Evolutionary conservation across 768 basidiomycete species (phyloP).

Genomic region (Leccinum truebloodii): DNA sequence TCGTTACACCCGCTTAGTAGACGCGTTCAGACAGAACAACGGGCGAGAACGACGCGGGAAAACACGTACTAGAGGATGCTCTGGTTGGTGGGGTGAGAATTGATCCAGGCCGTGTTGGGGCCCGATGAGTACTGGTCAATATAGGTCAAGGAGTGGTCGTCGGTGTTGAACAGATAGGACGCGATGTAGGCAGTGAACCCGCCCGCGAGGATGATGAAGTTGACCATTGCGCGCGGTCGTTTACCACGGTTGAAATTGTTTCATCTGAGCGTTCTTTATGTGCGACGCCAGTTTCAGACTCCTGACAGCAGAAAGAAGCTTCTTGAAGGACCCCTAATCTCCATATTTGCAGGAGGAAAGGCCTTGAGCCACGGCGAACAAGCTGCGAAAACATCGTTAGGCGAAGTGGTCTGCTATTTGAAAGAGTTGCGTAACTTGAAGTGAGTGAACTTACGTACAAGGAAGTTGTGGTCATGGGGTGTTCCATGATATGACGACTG

Average conservation of each 20-base stretch:
- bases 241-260: no score
- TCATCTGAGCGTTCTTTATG: neutral
- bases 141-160: conserved; percentile 47
- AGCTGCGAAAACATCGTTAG: no score
- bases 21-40: neutral
- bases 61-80: conserved; percentile 60
- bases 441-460: no score
- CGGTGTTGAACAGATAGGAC: conserved; percentile 61
- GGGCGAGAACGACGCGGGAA: neutral
- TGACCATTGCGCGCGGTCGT: conserved; percentile 48
- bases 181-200: conserved; percentile 63
- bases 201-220: conserved; percentile 68
- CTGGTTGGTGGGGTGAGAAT: conserved; percentile 53
- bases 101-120: conserved; percentile 60
- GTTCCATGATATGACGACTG: no score
- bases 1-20: conserved; percentile 59
- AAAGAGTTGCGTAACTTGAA: no score
- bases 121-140: conserved; percentile 44
- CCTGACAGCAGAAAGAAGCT: no score
- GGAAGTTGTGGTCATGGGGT: no score
- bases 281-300: neutral
- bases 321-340: no score
- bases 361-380: no score
- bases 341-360: no score
- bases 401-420: no score